Evolutionary conservation across 2,329 filamentous ascomycete species (phyloP), one percentile per base, ranked within the genome.

Genomic region (Hymenoscyphus fraxineus): DNA sequence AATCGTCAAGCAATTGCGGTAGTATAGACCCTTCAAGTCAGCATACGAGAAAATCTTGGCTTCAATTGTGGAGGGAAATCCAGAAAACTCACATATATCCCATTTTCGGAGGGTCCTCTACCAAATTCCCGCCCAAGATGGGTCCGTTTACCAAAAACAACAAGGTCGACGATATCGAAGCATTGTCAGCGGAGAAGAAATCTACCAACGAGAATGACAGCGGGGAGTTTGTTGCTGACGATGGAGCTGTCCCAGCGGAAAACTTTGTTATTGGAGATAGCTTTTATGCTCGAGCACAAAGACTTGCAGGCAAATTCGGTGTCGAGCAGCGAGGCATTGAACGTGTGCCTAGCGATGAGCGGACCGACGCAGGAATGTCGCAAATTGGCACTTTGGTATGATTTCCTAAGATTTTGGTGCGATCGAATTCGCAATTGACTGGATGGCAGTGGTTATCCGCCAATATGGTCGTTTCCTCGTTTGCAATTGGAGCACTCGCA

Each of bases 251-350:
- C 3, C 80, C 80, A 3, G 84, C 83, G 31, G 84, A 88, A 71
- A 83, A 77, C 67, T 87, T 89, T 69, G 80, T 81, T 65, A 78
- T 83, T 65, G 86, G 85, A 64, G 76, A 84, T 71, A 79, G 79
- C 41, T 70, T 78, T 64, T 87, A 85, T 71, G 86, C 85, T 19
- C 85, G 80, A 72, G 68, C 87, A 0, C 88, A 89, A 75, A 82
- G 85, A 38, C 71, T 90, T 15, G 88, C 87, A 0, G 86, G 83
- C 55, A 86, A 82, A 70, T 81, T 89, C 67, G 84, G 87, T 54
- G 84, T 93, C 62, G 90, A 93, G 77, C 86, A 90, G 77, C 80
- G 89, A 73, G 90, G 90, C 62, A 91, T 93, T 65, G 89, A 93
- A 77, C 83, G 89, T 58, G 89, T 92, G 40, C 89, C 88, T 0